Percentiles rank a stretch among this genome's conserved stretches.
These are phyloP conservation scores for Suillus hirtellus DNA, from an alignment of 768 basidiomycete species.

Conservation along the genomic window DNA sequence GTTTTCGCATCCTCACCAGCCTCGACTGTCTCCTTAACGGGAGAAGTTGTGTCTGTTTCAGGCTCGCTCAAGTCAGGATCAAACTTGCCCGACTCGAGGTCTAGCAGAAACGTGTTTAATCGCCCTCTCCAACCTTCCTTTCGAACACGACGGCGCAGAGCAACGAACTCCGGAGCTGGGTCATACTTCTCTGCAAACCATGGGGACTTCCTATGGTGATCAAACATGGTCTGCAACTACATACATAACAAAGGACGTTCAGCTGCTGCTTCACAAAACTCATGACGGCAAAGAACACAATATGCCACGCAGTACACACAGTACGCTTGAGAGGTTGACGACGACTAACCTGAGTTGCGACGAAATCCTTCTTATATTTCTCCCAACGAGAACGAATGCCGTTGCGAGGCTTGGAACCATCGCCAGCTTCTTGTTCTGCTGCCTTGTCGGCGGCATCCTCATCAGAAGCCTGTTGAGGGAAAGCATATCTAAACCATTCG, in stretches of 20 bases:
- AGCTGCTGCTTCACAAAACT: conserved; percentile 18
- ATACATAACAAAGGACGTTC: conserved; percentile 39
- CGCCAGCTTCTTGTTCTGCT: conserved; percentile 80
- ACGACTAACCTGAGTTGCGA: conserved; percentile 78
- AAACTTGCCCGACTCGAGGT: conserved; percentile 82
- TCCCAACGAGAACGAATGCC: conserved; percentile 87
- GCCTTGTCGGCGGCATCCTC: conserved; percentile 85
- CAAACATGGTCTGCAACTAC: conserved; percentile 94
- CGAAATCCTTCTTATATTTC: conserved; percentile 91
- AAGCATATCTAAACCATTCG: conserved; percentile 82
- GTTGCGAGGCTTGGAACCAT: conserved; percentile 80
- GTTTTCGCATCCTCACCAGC: conserved; percentile 57
- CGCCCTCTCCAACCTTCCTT: conserved; percentile 84
- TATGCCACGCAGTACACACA: conserved; percentile 23
- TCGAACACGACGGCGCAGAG: conserved; percentile 75
- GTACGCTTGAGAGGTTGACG: conserved; percentile 11
- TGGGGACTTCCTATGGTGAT: conserved; percentile 91
- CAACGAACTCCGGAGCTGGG: conserved; percentile 65
- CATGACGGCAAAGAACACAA: conserved; percentile 19
- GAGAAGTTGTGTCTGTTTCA: conserved; percentile 51
- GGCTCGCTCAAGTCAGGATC: conserved; percentile 74
- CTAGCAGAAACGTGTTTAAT: conserved; percentile 69
- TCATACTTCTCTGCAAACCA: conserved; percentile 99
- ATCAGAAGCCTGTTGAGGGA: conserved; percentile 73
- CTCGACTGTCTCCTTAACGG: conserved; percentile 50